Evolutionary conservation across 2,329 filamentous ascomycete species (phyloP).

Genomic region (Talaromyces pinophilus): DNA sequence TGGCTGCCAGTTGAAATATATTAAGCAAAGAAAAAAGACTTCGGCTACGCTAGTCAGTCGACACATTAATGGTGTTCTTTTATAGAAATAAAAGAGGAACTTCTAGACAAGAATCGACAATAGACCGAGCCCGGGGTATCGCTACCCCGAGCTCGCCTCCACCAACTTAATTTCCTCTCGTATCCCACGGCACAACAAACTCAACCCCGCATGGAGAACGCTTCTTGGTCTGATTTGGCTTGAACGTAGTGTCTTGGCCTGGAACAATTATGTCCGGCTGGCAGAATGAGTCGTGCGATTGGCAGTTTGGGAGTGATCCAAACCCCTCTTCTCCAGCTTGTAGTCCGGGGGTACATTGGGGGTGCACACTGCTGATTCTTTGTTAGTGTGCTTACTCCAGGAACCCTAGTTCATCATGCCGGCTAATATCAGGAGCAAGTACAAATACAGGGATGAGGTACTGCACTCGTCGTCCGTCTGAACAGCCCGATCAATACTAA

Average conservation of each 20-base stretch:
- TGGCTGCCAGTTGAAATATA: not conserved
- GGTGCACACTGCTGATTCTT: not conserved
- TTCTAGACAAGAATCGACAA: slow-evolving; percentile 21
- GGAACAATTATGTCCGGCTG: not conserved
- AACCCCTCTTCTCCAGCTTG: slow-evolving; percentile 1
- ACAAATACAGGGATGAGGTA: not conserved
- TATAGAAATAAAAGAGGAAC: not conserved
- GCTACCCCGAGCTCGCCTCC: slow-evolving; percentile 23
- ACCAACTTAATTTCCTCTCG: slow-evolving; percentile 18
- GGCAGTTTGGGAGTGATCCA: not conserved
- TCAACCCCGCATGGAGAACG: slow-evolving; percentile 31
- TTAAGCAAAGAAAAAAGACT: too few relatives aligned
- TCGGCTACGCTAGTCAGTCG: not conserved
- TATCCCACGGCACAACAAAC: slow-evolving; percentile 49
- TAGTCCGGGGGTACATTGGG: not conserved
- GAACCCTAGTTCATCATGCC: not conserved
- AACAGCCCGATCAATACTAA: not conserved
- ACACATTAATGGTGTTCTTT: not conserved
- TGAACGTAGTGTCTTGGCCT: slow-evolving; percentile 1
- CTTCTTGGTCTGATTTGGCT: not conserved
- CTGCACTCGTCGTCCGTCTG: not conserved
- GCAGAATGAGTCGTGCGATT: not conserved
- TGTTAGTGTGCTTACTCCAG: not conserved
- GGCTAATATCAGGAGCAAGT: not conserved
- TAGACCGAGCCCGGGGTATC: slow-evolving; percentile 24